phyloP scores from a whole-genome alignment of 2,329 filamentous ascomycete species.

The Colletotrichum lindemuthianum region DNA sequence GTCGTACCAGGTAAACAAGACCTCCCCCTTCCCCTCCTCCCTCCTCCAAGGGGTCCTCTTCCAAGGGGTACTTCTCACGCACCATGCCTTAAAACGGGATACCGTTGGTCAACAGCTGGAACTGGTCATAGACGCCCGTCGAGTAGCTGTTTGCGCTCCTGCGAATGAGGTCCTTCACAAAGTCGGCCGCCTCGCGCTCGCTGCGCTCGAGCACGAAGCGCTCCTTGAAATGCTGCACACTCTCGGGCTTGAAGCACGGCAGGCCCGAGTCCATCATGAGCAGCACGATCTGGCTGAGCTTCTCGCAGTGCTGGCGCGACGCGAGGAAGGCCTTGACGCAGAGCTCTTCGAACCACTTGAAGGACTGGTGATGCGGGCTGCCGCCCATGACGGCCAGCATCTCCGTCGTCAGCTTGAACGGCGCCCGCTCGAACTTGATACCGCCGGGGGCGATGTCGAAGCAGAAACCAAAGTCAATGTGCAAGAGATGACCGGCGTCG shows the following conservation, averaged over 20 bases:
- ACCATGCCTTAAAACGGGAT: slow-evolving; percentile 79
- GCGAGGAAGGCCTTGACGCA: slow-evolving; percentile 96
- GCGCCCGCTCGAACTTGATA: slow-evolving; percentile 96
- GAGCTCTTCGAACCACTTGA: slow-evolving; percentile 95
- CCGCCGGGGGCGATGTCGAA: slow-evolving; percentile 98
- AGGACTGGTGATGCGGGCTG: slow-evolving; percentile 83
- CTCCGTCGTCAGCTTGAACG: slow-evolving; percentile 96
- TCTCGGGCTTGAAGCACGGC: slow-evolving; percentile 98
- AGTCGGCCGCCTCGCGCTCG: slow-evolving; percentile 93
- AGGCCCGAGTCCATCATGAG: slow-evolving; percentile 97
- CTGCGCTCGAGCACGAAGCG: slow-evolving; percentile 92
- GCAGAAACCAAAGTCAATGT: slow-evolving; percentile 99
- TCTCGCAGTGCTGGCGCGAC: slow-evolving; percentile 84
- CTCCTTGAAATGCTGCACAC: slow-evolving; percentile 90
- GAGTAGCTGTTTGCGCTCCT: slow-evolving; percentile 92
- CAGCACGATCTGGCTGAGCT: slow-evolving; percentile 87
- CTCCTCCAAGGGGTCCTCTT: not conserved
- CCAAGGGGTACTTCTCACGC: not conserved
- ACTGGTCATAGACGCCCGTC: slow-evolving; percentile 96
- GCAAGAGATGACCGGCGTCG: slow-evolving; percentile 94
- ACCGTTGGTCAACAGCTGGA: slow-evolving; percentile 95
- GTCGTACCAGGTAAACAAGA: not conserved
- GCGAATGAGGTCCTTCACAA: slow-evolving; percentile 88
- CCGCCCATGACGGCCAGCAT: slow-evolving; percentile 99
- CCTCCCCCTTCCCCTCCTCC: not conserved